Evolutionary conservation across 192 early-diverging fungal genomes (phyloP).

Genomic region (Dispira simplex): DNA sequence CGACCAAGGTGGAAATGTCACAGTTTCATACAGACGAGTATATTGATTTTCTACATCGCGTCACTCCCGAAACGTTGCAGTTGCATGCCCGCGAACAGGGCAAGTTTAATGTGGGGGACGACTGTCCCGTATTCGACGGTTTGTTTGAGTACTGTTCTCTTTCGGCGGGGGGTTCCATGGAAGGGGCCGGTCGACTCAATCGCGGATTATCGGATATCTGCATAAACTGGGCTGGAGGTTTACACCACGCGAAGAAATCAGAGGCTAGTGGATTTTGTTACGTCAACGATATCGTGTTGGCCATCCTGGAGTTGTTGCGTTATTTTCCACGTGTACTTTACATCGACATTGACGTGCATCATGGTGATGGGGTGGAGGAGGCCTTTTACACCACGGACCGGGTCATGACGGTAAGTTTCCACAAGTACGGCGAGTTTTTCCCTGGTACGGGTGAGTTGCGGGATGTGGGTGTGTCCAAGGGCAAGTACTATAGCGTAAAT

Average conservation of each 20-base stretch:
- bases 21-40: conserved; percentile 92
- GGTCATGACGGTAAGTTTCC: conserved; percentile 98
- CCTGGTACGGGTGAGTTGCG: conserved; percentile 93
- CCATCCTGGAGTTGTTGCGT: conserved; percentile 76
- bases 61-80: conserved; percentile 61
- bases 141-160: conserved; percentile 86
- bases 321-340: conserved; percentile 84
- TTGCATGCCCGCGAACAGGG: conserved; percentile 37
- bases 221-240: conserved; percentile 90
- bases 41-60: conserved; percentile 69
- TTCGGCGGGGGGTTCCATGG: conserved; percentile 84
- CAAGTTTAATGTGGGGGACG: conserved; percentile 68
- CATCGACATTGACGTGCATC: conserved; percentile 97
- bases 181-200: conserved; percentile 73
- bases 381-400: conserved; percentile 99
- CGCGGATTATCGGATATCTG: conserved; percentile 73
- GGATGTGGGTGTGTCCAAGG: conserved; percentile 84
- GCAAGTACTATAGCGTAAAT: conserved; percentile 90
- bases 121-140: conserved; percentile 95
- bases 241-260: conserved; percentile 97
- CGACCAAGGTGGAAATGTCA: conserved; percentile 77
- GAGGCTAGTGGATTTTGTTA: conserved; percentile 97
- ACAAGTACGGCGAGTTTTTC: conserved; percentile 98
- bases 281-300: conserved; percentile 95
- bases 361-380: conserved; percentile 97